Conservation (phyloP, 768 basidiomycete genomes). For the Lactifluus volemus region DNA sequence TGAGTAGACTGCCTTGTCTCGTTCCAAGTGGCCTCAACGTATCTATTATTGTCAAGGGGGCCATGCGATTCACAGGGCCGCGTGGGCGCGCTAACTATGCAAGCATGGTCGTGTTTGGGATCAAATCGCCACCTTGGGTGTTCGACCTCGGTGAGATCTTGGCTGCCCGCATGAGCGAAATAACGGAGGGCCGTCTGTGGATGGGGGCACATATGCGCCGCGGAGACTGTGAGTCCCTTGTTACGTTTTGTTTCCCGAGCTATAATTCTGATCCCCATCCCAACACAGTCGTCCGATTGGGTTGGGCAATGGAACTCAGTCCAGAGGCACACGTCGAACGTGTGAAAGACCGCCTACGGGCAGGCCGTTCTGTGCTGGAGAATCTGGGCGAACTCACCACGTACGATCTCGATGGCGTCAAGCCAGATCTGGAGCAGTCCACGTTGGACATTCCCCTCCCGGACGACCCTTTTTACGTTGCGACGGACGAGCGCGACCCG, state of each 20-base stretch:
- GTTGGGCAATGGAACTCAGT: conserved; percentile 31
- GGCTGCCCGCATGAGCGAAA: conserved; percentile 27
- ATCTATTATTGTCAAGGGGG: conserved; percentile 3
- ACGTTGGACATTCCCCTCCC: neutral
- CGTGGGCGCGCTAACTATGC: conserved; percentile 3
- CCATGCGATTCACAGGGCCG: conserved; percentile 17
- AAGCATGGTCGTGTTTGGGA: conserved; percentile 3
- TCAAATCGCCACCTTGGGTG: conserved; percentile 9
- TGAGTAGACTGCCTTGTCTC: conserved; percentile 21
- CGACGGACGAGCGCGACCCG: conserved; percentile 36
- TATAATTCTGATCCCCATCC: conserved; percentile 3
- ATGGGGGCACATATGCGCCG: conserved; percentile 38
- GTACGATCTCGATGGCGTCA: conserved; percentile 7
- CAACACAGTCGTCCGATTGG: conserved; percentile 24
- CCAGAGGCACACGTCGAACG: conserved; percentile 31
- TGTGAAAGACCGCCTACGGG: conserved; percentile 24
- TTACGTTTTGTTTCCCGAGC: neutral
- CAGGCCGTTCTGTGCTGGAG: conserved; percentile 25
- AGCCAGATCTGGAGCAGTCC: conserved; percentile 7
- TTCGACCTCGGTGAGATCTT: conserved; percentile 27
- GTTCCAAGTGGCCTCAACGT: neutral
- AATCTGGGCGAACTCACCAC: neutral
- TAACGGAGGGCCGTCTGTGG: conserved; percentile 30
- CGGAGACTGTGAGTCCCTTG: conserved; percentile 31
- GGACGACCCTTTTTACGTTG: conserved; percentile 26